These are phyloP conservation scores for Asterella californica DNA, from an alignment of 225 moss, liverwort and hornwort species.

Conservation along the genomic window DNA sequence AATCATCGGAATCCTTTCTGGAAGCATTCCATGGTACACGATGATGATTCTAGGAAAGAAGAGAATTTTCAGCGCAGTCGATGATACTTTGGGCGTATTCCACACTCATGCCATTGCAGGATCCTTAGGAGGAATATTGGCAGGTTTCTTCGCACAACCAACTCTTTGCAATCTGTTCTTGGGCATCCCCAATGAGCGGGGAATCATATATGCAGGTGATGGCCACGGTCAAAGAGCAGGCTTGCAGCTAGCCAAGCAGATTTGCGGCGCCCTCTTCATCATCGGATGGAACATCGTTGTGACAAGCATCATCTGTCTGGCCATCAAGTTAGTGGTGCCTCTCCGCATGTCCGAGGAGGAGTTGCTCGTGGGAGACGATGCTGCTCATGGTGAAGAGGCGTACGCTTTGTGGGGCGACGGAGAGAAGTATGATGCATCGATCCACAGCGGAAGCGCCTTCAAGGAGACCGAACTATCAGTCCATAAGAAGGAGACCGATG, in stretches of 20 bases:
- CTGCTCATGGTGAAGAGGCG: constrained; percentile 47
- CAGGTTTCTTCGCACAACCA: constrained; percentile 18
- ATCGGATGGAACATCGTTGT: constrained; percentile 25
- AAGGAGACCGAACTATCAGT: not conserved
- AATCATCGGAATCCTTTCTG: constrained; percentile 31
- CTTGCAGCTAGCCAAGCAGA: constrained; percentile 19
- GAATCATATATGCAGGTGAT: constrained; percentile 14
- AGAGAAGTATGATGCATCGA: constrained; percentile 23
- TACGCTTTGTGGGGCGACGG: constrained; percentile 37
- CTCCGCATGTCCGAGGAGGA: constrained; percentile 23
- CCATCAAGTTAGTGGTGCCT: constrained; percentile 4
- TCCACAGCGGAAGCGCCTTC: not conserved
- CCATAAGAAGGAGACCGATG: not conserved
- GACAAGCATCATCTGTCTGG: constrained; percentile 20
- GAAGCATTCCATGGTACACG: constrained; percentile 43
- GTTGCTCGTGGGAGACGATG: constrained; percentile 39
- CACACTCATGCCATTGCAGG: constrained; percentile 30
- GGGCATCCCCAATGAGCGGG: constrained; percentile 2
- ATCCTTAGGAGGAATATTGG: constrained; percentile 14
- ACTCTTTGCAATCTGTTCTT: constrained; percentile 16
- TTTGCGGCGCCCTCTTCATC: constrained; percentile 16
- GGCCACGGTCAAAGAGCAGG: not conserved
- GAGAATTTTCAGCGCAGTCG: not conserved
- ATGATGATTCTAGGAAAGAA: constrained; percentile 42
- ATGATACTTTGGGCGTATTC: constrained; percentile 25